A percentile compares a stretch with the other conserved stretches of the same genome.
Conservation (phyloP, 1,284 basidiomycete genomes). For the Puccinia horiana region DNA sequence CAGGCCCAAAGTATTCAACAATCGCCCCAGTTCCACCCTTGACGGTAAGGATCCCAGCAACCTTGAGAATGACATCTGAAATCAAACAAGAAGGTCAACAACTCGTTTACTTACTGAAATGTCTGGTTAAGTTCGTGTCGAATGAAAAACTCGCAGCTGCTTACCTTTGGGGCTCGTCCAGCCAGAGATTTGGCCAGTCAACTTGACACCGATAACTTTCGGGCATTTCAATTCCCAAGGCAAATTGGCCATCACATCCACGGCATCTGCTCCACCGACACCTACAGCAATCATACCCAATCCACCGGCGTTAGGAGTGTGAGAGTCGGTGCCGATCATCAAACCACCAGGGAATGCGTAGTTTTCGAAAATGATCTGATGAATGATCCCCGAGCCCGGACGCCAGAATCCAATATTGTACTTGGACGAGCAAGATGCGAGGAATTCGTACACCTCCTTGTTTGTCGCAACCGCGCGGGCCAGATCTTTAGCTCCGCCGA, state of each 20-base stretch:
- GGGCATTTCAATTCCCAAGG: conserved; percentile 99
- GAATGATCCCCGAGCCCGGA: conserved; percentile 86
- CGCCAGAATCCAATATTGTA: conserved; percentile 99
- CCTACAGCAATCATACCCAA: conserved; percentile 98
- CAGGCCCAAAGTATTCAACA: conserved; percentile 87
- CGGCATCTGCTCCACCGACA: conserved; percentile 98
- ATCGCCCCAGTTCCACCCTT: conserved; percentile 97
- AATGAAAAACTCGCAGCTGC: conserved; percentile 51
- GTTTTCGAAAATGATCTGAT: conserved; percentile 95
- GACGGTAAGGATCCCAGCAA: conserved; percentile 94
- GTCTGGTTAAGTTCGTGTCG: not conserved
- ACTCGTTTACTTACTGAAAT: conserved; percentile 7
- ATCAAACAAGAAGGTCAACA: not conserved
- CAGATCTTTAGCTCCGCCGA: conserved; percentile 90
- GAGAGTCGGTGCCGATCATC: conserved; percentile 99
- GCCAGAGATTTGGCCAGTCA: conserved; percentile 89
- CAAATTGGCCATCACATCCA: conserved; percentile 95
- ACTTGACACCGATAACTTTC: conserved; percentile 96
- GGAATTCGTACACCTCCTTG: conserved; percentile 99
- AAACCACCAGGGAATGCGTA: conserved; percentile 98
- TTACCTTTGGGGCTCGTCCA: conserved; percentile 97
- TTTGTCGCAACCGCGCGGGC: conserved; percentile 89
- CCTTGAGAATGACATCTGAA: conserved; percentile 92
- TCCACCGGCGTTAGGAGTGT: conserved; percentile 98
- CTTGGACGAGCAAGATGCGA: conserved; percentile 96